A percentile compares a stretch with the other conserved stretches of the same genome.
These are phyloP conservation scores for Mycena rosella DNA, from an alignment of 768 basidiomycete genomes.

Conservation along the genomic window DNA sequence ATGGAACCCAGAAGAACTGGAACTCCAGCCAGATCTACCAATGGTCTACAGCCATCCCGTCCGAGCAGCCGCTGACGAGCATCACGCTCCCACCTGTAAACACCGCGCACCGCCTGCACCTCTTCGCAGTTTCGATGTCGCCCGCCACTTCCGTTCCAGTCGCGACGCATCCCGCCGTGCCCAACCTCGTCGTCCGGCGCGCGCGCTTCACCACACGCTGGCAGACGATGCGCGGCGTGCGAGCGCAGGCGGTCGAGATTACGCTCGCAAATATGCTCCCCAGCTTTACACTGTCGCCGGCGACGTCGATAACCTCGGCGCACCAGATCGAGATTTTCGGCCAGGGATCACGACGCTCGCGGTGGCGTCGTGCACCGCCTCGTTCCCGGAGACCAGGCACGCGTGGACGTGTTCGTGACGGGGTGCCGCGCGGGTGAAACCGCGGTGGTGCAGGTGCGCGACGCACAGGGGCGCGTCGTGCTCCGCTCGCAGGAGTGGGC, in stretches of 20 bases:
- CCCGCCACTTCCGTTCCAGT: constrained; percentile 38
- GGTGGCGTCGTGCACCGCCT: constrained; percentile 57
- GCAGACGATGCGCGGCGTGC: constrained; percentile 52
- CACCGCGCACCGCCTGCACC: constrained; percentile 54
- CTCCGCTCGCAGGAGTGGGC: constrained; percentile 54
- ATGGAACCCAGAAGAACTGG: constrained; percentile 6
- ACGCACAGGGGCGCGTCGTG: constrained; percentile 49
- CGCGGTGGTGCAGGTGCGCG: constrained; percentile 48
- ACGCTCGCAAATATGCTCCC: constrained; percentile 66
- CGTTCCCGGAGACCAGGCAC: constrained; percentile 62
- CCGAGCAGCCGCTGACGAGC: constrained; percentile 20
- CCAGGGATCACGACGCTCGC: constrained; percentile 55
- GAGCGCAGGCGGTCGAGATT: constrained; percentile 63
- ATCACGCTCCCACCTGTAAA: constrained; percentile 38
- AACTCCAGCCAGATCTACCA: constrained; percentile 27
- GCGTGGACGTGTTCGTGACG: constrained; percentile 61
- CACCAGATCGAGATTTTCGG: constrained; percentile 46
- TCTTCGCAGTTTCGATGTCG: constrained; percentile 61
- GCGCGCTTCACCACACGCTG: constrained; percentile 63
- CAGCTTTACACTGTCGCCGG: constrained; percentile 33
- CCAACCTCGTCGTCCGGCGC: constrained; percentile 54
- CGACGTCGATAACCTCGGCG: constrained; percentile 38
- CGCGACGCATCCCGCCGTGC: constrained; percentile 15
- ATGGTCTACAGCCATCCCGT: constrained; percentile 26
- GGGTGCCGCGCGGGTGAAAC: constrained; percentile 45